These are phyloP conservation scores for Platanthera zijinensis DNA, from an alignment of 106 monocot genomes.

Conservation along the genomic window DNA sequence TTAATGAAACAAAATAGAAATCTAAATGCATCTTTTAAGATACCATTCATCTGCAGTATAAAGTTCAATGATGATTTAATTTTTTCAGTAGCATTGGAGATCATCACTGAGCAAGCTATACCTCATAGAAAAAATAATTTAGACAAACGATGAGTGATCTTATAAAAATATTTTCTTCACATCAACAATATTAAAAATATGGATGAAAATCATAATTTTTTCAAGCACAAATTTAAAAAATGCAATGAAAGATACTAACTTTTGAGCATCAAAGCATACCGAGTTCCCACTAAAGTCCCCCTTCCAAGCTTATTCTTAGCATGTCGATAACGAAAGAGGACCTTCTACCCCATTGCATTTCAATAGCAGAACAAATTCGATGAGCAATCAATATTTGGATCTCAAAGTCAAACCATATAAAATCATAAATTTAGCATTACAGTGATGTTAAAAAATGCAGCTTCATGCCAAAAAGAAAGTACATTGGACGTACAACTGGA, in stretches of 20 bases:
- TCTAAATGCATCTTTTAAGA: neutral
- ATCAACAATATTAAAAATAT: neutral
- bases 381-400: slow-evolving; percentile 37
- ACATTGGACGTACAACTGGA: slow-evolving; percentile 10
- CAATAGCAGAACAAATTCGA: slow-evolving; percentile 40
- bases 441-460: neutral
- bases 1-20: neutral
- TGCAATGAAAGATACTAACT: neutral
- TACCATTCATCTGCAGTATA: neutral
- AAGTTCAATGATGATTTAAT: neutral
- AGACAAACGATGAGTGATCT: neutral
- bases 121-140: neutral
- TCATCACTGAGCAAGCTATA: too few species aligned
- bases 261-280: slow-evolving; percentile 30
- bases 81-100: neutral
- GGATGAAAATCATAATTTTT: neutral
- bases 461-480: neutral
- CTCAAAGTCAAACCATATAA: neutral
- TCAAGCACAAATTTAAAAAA: neutral
- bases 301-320: slow-evolving; percentile 26
- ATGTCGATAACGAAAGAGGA: slow-evolving; percentile 32
- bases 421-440: neutral
- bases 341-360: slow-evolving; percentile 26
- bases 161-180: neutral
- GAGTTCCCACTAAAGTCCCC: slow-evolving; percentile 29